A percentile compares a stretch with the other conserved stretches of the same genome.
These are phyloP conservation scores for Myxozyma neglecta DNA, from an alignment of 805 yeast species.

Conservation along the genomic window DNA sequence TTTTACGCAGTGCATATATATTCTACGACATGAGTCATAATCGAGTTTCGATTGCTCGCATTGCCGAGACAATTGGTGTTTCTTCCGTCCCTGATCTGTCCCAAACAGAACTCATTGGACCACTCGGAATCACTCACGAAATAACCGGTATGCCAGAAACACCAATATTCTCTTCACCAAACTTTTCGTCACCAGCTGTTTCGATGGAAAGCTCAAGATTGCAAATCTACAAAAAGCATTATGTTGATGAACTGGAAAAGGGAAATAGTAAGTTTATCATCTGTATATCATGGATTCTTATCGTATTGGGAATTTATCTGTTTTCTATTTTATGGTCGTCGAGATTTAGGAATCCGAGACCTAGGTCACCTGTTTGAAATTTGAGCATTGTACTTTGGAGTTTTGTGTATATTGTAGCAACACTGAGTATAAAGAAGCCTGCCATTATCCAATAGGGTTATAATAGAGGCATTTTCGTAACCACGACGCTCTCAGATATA, in stretches of 20 bases:
- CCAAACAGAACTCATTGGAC: not conserved
- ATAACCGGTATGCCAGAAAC: not conserved
- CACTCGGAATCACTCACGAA: not conserved
- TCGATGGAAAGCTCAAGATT: not conserved
- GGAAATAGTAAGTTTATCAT: not conserved
- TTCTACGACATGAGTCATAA: constrained; percentile 10
- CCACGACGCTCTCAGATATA: too few relatives aligned
- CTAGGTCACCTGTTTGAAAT: not conserved
- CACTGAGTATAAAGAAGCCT: too few relatives aligned
- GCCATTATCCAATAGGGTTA: too few relatives aligned
- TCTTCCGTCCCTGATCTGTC: not conserved
- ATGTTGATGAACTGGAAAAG: not conserved
- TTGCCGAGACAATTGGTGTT: not conserved
- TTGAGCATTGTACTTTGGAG: too few relatives aligned
- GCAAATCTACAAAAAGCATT: not conserved
- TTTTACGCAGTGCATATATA: constrained; percentile 24
- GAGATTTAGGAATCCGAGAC: not conserved
- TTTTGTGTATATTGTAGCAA: too few relatives aligned
- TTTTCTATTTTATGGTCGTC: not conserved
- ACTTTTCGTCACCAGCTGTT: not conserved
- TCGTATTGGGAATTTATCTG: not conserved
- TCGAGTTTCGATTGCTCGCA: constrained; percentile 6
- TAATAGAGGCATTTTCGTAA: too few relatives aligned
- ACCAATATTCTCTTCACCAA: not conserved
- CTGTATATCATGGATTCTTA: not conserved